phyloP scores from a whole-genome alignment of 225 moss, liverwort and hornwort genomes.

The Pseudisothecium myosuroides region DNA sequence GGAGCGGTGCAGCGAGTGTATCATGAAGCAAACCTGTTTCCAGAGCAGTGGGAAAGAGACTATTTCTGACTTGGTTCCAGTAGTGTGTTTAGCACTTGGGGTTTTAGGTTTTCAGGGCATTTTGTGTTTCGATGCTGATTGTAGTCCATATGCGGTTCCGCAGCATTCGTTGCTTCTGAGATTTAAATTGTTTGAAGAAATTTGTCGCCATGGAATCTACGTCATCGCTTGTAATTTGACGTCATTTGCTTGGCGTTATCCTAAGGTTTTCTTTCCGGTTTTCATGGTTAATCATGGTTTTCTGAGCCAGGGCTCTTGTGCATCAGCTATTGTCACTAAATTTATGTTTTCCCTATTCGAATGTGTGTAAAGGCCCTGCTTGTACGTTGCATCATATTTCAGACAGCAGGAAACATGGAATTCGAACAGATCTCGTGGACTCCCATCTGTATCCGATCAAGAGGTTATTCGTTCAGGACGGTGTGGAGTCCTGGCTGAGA shows the following conservation, averaged over 20 bases:
- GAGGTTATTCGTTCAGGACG: constrained; percentile 44
- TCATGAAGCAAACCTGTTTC: background rate
- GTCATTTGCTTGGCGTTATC: background rate
- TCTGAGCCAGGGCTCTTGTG: background rate
- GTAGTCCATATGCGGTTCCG: background rate
- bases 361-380: constrained; percentile 53
- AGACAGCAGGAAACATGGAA: constrained; percentile 54
- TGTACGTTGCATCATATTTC: constrained; percentile 39
- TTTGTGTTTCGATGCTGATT: background rate
- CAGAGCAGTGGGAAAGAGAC: background rate
- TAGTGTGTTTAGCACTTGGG: background rate
- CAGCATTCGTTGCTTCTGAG: background rate
- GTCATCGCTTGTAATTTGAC: background rate
- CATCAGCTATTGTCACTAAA: background rate
- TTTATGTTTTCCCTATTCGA: constrained; percentile 44
- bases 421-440: constrained; percentile 61
- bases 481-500: constrained; percentile 44
- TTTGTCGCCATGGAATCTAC: background rate
- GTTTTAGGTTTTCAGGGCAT: background rate
- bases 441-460: constrained; percentile 69
- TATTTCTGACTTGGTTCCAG: background rate
- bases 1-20: background rate
- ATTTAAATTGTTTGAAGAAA: background rate
- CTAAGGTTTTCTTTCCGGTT: background rate
- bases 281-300: background rate